phyloP scores from a whole-genome alignment of 1,139 yeast genomes.

The Lodderomyces metapsilosis region DNA sequence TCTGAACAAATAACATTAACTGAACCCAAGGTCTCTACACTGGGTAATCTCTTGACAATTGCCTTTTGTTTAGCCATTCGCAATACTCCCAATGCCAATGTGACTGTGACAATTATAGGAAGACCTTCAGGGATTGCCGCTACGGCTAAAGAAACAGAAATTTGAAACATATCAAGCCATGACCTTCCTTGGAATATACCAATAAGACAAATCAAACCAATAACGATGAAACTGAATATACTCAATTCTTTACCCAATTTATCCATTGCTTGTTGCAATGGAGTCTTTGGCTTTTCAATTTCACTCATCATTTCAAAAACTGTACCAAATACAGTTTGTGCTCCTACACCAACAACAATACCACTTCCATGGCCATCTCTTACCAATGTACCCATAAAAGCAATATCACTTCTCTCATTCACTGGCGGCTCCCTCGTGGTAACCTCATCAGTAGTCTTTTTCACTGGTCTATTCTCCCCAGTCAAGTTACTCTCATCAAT shows the following conservation, averaged over 20 bases:
- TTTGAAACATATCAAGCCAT: constrained; percentile 97
- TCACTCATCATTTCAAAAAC: constrained; percentile 91
- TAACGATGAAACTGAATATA: constrained; percentile 74
- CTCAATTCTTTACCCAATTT: constrained; percentile 88
- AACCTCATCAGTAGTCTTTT: constrained; percentile 49
- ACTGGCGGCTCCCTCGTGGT: constrained; percentile 39
- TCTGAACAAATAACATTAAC: constrained; percentile 95
- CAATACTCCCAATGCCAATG: constrained; percentile 89
- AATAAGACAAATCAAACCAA: constrained; percentile 81
- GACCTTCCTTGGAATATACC: constrained; percentile 89
- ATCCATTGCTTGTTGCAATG: constrained; percentile 92
- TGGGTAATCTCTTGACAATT: constrained; percentile 87
- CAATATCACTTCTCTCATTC: constrained; percentile 71
- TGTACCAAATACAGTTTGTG: constrained; percentile 84
- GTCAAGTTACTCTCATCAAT: constrained; percentile 93
- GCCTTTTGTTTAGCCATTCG: constrained; percentile 95
- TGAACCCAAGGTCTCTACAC: constrained; percentile 93
- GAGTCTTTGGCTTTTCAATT: constrained; percentile 94
- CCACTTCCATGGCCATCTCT: constrained; percentile 94
- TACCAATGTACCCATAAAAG: constrained; percentile 94
- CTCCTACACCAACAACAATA: constrained; percentile 87
- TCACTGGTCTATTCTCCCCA: constrained; percentile 88
- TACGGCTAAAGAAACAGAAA: constrained; percentile 92
- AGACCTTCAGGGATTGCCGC: constrained; percentile 98
- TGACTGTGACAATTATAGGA: constrained; percentile 95